phyloP scores from a whole-genome alignment of 192 early-diverging fungal genomes.

The Funneliformis geosporum region DNA sequence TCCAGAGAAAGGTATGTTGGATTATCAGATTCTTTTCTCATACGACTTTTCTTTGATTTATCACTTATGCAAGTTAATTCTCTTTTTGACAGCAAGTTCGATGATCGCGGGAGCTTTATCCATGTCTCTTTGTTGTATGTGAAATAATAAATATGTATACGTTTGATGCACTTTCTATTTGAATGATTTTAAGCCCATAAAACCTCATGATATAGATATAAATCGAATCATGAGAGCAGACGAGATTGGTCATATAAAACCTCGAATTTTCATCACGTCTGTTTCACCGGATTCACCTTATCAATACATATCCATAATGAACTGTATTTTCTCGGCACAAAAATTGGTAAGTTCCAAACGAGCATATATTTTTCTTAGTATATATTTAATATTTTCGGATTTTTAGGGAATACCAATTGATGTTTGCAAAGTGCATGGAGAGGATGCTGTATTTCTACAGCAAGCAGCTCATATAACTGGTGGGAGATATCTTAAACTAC shows the following conservation, averaged over 20 bases:
- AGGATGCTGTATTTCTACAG: slow-evolving; percentile 85
- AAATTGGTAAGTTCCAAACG: slow-evolving; percentile 59
- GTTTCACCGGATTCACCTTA: slow-evolving; percentile 83
- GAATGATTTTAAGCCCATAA: too few relatives aligned
- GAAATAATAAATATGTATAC: too few relatives aligned
- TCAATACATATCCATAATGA: slow-evolving; percentile 98
- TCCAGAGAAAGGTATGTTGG: slow-evolving; percentile 30
- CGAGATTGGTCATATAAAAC: slow-evolving; percentile 58
- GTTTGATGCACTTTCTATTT: too few relatives aligned
- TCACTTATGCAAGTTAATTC: neutral
- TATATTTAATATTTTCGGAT: neutral
- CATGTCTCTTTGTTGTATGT: slow-evolving; percentile 61
- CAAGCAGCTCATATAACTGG: slow-evolving; percentile 90
- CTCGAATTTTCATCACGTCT: slow-evolving; percentile 84
- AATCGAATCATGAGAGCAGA: slow-evolving; percentile 61
- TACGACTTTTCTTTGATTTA: neutral
- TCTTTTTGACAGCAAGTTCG: slow-evolving; percentile 38
- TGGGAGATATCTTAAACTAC: slow-evolving; percentile 79
- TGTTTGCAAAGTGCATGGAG: slow-evolving; percentile 79
- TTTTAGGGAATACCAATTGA: slow-evolving; percentile 83
- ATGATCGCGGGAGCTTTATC: slow-evolving; percentile 64
- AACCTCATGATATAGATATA: slow-evolving; percentile 57
- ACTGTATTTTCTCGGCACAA: slow-evolving; percentile 96
- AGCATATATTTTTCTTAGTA: neutral
- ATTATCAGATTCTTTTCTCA: neutral